Conservation (phyloP, 108 stramenopile genomes). For the Parietichytrium sp. region DNA sequence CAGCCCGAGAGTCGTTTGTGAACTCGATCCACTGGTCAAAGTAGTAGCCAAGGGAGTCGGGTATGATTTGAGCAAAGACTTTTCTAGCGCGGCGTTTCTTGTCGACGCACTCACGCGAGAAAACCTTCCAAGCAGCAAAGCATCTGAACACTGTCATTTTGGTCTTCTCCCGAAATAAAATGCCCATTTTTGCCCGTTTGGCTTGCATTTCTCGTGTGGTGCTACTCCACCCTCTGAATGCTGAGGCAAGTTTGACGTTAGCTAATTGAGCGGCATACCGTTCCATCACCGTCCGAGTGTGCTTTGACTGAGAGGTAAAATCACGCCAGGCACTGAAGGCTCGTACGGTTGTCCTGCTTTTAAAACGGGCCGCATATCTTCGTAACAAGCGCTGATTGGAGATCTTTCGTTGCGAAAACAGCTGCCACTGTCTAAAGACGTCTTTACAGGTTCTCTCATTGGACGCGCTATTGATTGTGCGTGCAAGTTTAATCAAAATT, state of each 20-base stretch:
- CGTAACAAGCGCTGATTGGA: too few relatives aligned
- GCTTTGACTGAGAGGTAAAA: not conserved
- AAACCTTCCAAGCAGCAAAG: not conserved
- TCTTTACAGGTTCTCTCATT: too few relatives aligned
- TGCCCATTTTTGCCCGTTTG: slow-evolving; percentile 23
- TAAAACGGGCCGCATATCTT: too few relatives aligned
- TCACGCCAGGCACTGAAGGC: not conserved
- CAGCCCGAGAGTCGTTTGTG: not conserved
- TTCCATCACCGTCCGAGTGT: not conserved
- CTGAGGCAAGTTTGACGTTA: not conserved
- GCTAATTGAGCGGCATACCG: not conserved
- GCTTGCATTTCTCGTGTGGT: not conserved
- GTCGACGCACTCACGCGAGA: not conserved
- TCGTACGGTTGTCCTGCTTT: too few relatives aligned
- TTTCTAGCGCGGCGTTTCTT: not conserved
- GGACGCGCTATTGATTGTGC: too few relatives aligned
- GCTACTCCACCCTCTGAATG: not conserved
- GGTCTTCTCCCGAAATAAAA: not conserved
- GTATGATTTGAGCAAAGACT: not conserved
- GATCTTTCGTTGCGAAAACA: too few relatives aligned
- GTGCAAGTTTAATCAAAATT: too few relatives aligned
- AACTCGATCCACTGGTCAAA: slow-evolving; percentile 8
- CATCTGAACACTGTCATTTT: not conserved
- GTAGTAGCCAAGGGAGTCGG: not conserved
- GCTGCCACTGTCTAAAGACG: too few relatives aligned